Base-by-base conservation (phyloP, 2,329 filamentous ascomycete genomes). In the Claviceps sp. region DNA sequence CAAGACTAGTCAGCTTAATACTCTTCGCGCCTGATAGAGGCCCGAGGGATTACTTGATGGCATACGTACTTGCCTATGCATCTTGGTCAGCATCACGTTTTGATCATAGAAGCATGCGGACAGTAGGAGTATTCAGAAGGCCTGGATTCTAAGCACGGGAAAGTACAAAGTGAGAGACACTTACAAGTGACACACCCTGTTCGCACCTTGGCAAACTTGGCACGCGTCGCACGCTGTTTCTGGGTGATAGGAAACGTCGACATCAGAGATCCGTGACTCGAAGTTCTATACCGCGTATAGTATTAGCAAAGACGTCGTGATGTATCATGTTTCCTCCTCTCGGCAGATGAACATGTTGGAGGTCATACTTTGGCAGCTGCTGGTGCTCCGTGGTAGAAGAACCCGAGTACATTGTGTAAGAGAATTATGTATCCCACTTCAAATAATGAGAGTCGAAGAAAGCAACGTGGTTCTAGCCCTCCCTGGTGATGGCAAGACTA, bases 101-200 rank as follows among this genome's bases (percentile, higher is more conserved):
- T 26, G 8, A 17, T 26, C 2, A 6, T 50, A 42, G 8, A 43
- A 36, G 6, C 4, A 7, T 4, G 40, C 11, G 22, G n/a, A 14
- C 7, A 17, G n/a, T 23, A 14, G n/a, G 7, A 17, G 16, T 26
- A n/a, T 11, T 26, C 20, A 13, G 11, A 29, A 26, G 37, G 9
- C 37, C 14, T 14, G 37, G 16, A 11, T 11, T 11, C 11, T 0
- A 9, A 34, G 29, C 29, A 11, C 29, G 4, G 9, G 29, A 34
- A 34, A 34, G 29, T 34, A 11, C 29, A 34, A 11, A 34, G 29
- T 34, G 14, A 43, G 37, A n/a, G 13, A 29, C 39, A 61, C 63
- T 62, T 54, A 66, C 63, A 66, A 50, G 62, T 62, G 23, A 62
- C 54, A 50, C 63, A 65, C 8, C 63, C 62, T 13, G 63, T 64